These are phyloP conservation scores for Clathrospora elynae DNA, from an alignment of 2,329 filamentous ascomycete genomes.

Conservation along the genomic window DNA sequence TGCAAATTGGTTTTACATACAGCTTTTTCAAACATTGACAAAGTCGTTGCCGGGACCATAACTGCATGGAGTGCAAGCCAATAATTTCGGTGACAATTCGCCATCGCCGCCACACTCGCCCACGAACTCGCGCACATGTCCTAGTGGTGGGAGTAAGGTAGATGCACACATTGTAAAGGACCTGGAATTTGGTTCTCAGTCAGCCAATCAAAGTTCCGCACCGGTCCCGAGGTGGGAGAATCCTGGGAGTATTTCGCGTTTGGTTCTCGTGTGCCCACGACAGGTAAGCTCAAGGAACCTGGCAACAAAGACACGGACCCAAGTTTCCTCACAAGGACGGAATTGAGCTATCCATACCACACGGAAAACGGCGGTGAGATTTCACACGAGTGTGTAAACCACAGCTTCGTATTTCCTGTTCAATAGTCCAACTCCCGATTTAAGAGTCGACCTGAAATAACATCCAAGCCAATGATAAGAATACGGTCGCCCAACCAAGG, in stretches of 20 bases:
- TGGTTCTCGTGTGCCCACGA: not conserved
- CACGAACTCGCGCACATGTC: conserved; percentile 5
- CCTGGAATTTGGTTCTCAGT: not conserved
- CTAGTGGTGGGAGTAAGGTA: not conserved
- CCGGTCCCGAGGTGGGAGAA: not conserved
- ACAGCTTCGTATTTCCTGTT: no score
- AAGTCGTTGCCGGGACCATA: no score
- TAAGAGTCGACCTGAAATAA: no score
- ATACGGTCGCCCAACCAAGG: no score
- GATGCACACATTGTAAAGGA: not conserved
- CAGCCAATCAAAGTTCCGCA: not conserved
- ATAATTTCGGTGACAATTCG: conserved; percentile 2
- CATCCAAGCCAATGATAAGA: no score
- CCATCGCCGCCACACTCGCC: conserved; percentile 1
- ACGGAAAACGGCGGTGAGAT: no score
- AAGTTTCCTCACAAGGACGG: not conserved
- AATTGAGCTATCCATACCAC: not conserved
- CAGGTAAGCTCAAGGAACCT: conserved; percentile 1
- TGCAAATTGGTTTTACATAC: no score
- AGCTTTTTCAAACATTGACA: no score
- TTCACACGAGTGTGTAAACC: no score
- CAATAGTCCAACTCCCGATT: no score
- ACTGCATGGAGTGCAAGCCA: not conserved
- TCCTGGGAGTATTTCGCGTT: conserved; percentile 2
- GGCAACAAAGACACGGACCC: not conserved